Evolutionary conservation across 495 filamentous ascomycete genomes (phyloP).

Genomic region (Hypoxylon cercidicola): DNA sequence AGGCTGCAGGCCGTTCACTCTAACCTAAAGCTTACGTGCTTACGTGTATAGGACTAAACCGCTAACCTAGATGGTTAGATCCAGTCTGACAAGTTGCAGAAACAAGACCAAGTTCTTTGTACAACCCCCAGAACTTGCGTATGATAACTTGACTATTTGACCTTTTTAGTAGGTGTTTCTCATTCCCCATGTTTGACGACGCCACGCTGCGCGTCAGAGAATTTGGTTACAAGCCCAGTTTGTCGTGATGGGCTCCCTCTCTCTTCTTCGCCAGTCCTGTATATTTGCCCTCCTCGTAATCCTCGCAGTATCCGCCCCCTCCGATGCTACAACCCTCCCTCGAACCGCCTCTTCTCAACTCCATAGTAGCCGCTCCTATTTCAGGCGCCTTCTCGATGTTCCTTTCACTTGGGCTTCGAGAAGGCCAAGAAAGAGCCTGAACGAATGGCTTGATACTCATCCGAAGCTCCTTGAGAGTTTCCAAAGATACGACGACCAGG

Average conservation of each 20-base stretch:
- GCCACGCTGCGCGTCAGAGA: slow-evolving; percentile 1
- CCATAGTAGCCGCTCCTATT: slow-evolving; percentile 26
- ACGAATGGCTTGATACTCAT: slow-evolving; percentile 45
- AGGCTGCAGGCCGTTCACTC: too few species aligned
- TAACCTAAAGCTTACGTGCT: neutral
- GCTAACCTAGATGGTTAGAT: too few species aligned
- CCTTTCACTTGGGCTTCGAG: slow-evolving; percentile 30
- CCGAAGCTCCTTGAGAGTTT: slow-evolving; percentile 43
- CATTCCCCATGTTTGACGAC: slow-evolving; percentile 20
- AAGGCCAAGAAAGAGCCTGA: slow-evolving; percentile 29
- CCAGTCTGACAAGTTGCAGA: too few species aligned
- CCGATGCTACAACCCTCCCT: slow-evolving; percentile 26
- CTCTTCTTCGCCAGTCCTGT: slow-evolving; percentile 13
- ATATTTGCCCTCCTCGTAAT: slow-evolving; percentile 19
- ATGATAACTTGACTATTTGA: too few species aligned
- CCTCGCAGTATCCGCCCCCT: slow-evolving; percentile 10
- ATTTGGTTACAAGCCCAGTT: neutral
- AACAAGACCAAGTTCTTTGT: neutral
- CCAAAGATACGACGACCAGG: slow-evolving; percentile 74
- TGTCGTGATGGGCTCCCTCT: slow-evolving; percentile 20
- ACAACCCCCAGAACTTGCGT: neutral
- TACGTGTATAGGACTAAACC: neutral
- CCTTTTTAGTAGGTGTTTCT: slow-evolving; percentile 1
- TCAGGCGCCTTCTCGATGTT: slow-evolving; percentile 39
- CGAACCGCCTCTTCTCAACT: slow-evolving; percentile 3